Base-by-base conservation (phyloP, 108 stramenopile genomes). In the Cyclostephanos tholiformis region DNA sequence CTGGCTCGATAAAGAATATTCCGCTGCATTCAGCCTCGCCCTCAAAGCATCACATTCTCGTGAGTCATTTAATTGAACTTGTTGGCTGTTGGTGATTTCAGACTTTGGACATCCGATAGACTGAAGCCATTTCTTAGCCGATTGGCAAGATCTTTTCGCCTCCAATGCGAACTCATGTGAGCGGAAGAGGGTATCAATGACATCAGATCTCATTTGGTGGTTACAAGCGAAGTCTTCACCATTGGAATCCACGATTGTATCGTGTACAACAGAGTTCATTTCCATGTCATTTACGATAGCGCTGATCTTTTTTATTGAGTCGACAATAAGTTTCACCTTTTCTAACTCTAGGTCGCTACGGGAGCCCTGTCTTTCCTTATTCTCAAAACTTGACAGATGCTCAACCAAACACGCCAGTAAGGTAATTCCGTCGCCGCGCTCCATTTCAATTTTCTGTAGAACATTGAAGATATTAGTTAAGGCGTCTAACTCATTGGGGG, bases 51-150 rank as follows among this genome's bases (percentile, higher is more conserved):
- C 1, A 12, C 69, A 6, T 29, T 88, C 83, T 57, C 85, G 65
- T 52, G 58, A 32, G 17, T 78, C 69, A 20, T 12, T 69, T 13
- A 73, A 59, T 14, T 55, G 27, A 30, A 48, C 22, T 29, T 55
- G 30, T 19, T 60, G 44, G 14, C 65, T 57, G 49, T 66, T 55
- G 17, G 53, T 52, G 43, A 22, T n/a, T 12, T 44, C 75, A 12
- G 55, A 43, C 36, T 36, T 43, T 22, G 52, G 56, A 46, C 59
- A 9, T 43, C 66, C 78, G 60, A 86, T 84, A 17, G 90, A 88
- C 53, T 78, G 63, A 41, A 93, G 77, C 92, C 92, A 93, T 26
- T 85, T 52, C 3, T 75, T 82, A 0, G 92, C 92, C 23, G 89
- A 86, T 20, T 74, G 55, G 0, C 89, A 61, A 27, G 87, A 85